These are phyloP conservation scores for Aspergillus baeticus DNA, from an alignment of 495 filamentous ascomycete species.

Conservation along the genomic window DNA sequence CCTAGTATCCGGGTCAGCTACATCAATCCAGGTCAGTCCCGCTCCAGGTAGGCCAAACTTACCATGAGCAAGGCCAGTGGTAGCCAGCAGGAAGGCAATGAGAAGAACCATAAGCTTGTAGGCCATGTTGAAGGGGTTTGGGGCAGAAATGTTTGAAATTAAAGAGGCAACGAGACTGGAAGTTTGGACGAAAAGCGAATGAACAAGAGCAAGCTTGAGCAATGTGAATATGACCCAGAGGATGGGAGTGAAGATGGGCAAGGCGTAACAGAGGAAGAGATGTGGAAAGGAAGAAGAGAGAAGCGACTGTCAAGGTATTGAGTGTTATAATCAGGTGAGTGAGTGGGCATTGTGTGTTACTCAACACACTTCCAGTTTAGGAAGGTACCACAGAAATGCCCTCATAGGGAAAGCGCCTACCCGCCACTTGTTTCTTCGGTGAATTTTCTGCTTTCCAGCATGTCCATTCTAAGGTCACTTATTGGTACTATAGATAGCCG, in stretches of 20 bases:
- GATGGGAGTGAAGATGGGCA: neutral
- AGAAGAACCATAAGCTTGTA: constrained; percentile 13
- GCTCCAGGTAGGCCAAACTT: neutral
- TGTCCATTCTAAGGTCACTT: neutral
- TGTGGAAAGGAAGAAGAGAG: neutral
- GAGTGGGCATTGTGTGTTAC: constrained; percentile 20
- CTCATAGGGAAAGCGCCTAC: neutral
- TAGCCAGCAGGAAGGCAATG: constrained; percentile 10
- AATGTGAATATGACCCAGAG: neutral
- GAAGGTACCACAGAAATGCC: constrained; percentile 14
- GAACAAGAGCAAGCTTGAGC: neutral
- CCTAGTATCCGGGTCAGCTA: constrained; percentile 1
- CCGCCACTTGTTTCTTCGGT: neutral
- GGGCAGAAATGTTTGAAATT: neutral
- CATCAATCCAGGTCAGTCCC: neutral
- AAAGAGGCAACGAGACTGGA: neutral
- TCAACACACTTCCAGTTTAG: constrained; percentile 8
- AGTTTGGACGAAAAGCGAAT: neutral
- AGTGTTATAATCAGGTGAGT: too few species aligned
- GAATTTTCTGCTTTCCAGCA: neutral
- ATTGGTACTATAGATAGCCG: neutral
- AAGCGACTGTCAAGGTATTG: neutral
- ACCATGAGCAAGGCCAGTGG: constrained; percentile 10
- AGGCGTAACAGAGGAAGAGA: neutral
- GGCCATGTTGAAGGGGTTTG: neutral